phyloP scores from a whole-genome alignment of 2,329 filamentous ascomycete genomes.

The Teratosphaeria pseudoeucalypti region DNA sequence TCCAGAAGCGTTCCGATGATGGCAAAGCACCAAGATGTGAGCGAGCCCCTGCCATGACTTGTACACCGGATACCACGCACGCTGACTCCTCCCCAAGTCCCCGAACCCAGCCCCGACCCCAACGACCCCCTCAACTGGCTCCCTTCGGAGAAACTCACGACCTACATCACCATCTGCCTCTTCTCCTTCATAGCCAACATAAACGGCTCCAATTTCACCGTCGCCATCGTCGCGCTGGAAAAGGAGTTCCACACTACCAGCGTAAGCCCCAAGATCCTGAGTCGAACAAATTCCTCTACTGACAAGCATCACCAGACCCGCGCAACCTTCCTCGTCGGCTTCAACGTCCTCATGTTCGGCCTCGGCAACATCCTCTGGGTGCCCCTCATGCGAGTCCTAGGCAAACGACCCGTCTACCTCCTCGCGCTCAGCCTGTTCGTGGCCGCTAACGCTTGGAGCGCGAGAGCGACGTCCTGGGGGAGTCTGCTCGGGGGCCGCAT shows the following conservation, averaged over 20 bases:
- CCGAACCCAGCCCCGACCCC: conserved; percentile 7
- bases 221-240: conserved; percentile 25
- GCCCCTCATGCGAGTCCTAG: conserved; percentile 22
- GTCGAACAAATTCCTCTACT: neutral
- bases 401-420: conserved; percentile 31
- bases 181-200: conserved; percentile 32
- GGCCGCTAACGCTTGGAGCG: conserved; percentile 28
- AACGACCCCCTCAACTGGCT: conserved; percentile 16
- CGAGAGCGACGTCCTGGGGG: conserved; percentile 15
- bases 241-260: conserved; percentile 20
- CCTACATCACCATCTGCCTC: conserved; percentile 28
- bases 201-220: conserved; percentile 30
- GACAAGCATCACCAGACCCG: conserved; percentile 3
- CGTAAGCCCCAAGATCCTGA: neutral
- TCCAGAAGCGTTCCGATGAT: neutral
- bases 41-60: neutral
- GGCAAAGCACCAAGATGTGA: neutral
- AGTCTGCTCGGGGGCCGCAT: conserved; percentile 18
- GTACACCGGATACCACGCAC: neutral
- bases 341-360: conserved; percentile 23
- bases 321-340: conserved; percentile 16
- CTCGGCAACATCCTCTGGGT: conserved; percentile 25
- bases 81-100: neutral
- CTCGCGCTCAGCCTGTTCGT: conserved; percentile 24
- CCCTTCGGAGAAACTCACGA: conserved; percentile 10